Evolutionary conservation across 768 basidiomycete genomes (phyloP).

Genomic region (Lentinula detonsa): DNA sequence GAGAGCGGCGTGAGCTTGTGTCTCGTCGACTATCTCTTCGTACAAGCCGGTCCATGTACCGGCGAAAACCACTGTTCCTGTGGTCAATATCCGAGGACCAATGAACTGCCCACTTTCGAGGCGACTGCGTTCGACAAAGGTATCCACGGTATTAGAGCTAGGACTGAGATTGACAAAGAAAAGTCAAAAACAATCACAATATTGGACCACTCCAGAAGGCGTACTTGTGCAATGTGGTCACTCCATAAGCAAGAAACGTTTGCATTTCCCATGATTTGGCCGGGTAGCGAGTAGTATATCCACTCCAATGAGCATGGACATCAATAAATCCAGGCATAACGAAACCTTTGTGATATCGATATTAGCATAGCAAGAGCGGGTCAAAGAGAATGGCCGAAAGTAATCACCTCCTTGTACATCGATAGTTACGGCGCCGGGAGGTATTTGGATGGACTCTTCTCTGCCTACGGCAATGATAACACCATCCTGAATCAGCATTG

Average conservation of each 20-base stretch:
- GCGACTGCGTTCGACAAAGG: conserved; percentile 59
- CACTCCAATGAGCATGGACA: conserved; percentile 70
- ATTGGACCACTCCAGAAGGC: conserved; percentile 11
- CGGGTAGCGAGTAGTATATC: conserved; percentile 46
- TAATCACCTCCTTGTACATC: conserved; percentile 57
- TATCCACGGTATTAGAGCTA: conserved; percentile 54
- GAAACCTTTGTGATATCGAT: conserved; percentile 34
- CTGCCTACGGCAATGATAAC: conserved; percentile 46
- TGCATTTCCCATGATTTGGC: conserved; percentile 70
- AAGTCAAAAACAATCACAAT: too few relatives aligned
- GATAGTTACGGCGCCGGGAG: conserved; percentile 37
- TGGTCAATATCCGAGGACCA: conserved; percentile 69
- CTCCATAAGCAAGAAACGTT: conserved; percentile 70
- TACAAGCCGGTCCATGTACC: conserved; percentile 39
- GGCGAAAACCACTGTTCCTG: conserved; percentile 60
- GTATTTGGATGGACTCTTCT: conserved; percentile 24
- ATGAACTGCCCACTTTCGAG: conserved; percentile 63
- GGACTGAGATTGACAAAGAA: conserved; percentile 36
- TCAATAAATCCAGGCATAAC: conserved; percentile 77
- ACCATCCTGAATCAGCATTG: conserved; percentile 49
- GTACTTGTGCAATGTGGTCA: conserved; percentile 74
- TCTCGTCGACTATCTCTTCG: conserved; percentile 56
- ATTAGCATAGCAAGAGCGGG: background rate
- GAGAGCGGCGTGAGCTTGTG: conserved; percentile 60
- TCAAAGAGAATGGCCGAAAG: background rate